A percentile compares a stretch with the other conserved stretches of the same genome.
Evolutionary conservation across 768 basidiomycete species (phyloP).

Genomic region (Pseudohyphozyma bogoriensis): DNA sequence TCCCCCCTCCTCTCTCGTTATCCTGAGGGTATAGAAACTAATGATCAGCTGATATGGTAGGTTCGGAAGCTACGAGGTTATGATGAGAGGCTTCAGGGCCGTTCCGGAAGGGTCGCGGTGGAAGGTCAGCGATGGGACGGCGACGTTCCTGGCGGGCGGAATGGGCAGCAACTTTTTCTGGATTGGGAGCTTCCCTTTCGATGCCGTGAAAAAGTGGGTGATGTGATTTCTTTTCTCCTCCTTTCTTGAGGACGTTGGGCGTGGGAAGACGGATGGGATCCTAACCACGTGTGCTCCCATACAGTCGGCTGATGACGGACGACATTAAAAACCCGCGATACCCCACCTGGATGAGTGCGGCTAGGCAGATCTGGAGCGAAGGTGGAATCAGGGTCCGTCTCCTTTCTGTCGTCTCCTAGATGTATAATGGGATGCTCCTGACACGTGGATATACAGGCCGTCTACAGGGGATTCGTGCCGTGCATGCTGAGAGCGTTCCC

Average conservation of each 20-base stretch:
- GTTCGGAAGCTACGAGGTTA: slow-evolving; percentile 12
- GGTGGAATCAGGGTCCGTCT: slow-evolving; percentile 18
- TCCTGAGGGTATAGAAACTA: slow-evolving; percentile 48
- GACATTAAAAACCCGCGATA: slow-evolving; percentile 23
- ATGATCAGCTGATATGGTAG: background rate
- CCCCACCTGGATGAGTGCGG: slow-evolving; percentile 15
- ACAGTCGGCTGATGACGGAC: slow-evolving; percentile 32
- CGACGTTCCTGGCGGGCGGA: slow-evolving; percentile 52
- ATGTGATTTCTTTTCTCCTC: slow-evolving; percentile 2
- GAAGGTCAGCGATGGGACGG: slow-evolving; percentile 52
- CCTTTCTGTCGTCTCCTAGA: too few relatives aligned
- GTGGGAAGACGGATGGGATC: background rate
- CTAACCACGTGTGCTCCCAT: too few relatives aligned
- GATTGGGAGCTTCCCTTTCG: slow-evolving; percentile 53
- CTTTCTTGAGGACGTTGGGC: background rate
- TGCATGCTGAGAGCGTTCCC: slow-evolving; percentile 30
- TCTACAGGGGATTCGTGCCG: slow-evolving; percentile 30
- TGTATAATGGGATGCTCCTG: background rate
- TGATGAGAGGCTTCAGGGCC: background rate
- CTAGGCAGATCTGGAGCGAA: slow-evolving; percentile 22
- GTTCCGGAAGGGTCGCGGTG: background rate
- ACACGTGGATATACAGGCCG: slow-evolving; percentile 3
- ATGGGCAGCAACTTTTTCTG: background rate
- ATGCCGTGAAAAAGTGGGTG: slow-evolving; percentile 70
- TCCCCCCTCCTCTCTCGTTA: slow-evolving; percentile 40